These are phyloP conservation scores for Bremia lactucae DNA, from an alignment of 352 stramenopile genomes.

Conservation along the genomic window DNA sequence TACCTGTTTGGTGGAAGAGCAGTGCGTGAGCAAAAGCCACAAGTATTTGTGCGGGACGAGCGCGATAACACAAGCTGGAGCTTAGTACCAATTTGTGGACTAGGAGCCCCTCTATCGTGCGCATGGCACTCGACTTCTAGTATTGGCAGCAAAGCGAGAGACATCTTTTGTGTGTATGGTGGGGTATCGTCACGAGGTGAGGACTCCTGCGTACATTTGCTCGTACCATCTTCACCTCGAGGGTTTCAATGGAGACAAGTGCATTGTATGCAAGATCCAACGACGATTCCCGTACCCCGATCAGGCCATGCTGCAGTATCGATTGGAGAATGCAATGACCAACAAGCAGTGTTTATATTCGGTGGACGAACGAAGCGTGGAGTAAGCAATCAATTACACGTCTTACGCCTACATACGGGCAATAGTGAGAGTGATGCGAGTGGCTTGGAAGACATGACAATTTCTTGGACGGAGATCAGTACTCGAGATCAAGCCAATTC, in stretches of 20 bases:
- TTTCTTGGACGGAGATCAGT: conserved; percentile 23
- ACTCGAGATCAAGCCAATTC: neutral
- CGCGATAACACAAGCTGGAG: conserved; percentile 44
- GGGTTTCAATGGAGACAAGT: conserved; percentile 21
- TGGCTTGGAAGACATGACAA: neutral
- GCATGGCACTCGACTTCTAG: conserved; percentile 42
- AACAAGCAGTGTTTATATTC: conserved; percentile 32
- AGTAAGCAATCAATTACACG: conserved; percentile 39
- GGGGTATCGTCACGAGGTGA: conserved; percentile 50
- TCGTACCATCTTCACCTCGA: conserved; percentile 9
- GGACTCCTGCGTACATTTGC: conserved; percentile 32
- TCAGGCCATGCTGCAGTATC: conserved; percentile 44
- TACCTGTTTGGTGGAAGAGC: conserved; percentile 49
- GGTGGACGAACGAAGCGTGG: conserved; percentile 51
- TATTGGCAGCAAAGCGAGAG: conserved; percentile 10
- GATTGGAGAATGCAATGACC: conserved; percentile 4
- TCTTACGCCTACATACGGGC: conserved; percentile 7
- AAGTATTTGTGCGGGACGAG: conserved; percentile 37
- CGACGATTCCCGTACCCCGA: conserved; percentile 18
- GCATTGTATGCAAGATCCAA: conserved; percentile 6
- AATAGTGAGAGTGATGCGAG: neutral
- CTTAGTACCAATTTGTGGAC: conserved; percentile 13
- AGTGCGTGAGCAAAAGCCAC: conserved; percentile 42
- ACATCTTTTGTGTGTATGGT: conserved; percentile 37
- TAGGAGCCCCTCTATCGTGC: conserved; percentile 23